Percentiles rank a stretch among this genome's conserved stretches.
phyloP scores from a whole-genome alignment of 371 early-diverging fungal genomes.

The Actinomucor elegans region DNA sequence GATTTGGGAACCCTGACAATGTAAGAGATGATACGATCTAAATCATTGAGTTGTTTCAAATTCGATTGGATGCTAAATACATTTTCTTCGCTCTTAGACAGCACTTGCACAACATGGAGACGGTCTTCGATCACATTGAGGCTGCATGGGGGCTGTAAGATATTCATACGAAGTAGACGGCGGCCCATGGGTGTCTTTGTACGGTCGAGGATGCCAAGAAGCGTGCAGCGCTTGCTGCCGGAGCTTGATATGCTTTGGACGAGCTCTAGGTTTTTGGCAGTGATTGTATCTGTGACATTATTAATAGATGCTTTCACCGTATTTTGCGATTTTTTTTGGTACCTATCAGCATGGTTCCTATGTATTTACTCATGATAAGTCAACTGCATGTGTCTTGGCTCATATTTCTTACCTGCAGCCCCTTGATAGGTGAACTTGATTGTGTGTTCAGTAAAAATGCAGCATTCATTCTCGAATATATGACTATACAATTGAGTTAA shows the following conservation, averaged over 20 bases:
- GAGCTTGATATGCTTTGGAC: slow-evolving; percentile 43
- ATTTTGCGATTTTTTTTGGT: no score
- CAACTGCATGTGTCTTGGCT: no score
- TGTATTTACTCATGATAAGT: background rate
- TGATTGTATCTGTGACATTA: slow-evolving; percentile 42
- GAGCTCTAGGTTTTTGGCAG: slow-evolving; percentile 68
- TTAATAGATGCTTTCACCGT: no score
- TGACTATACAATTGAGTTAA: slow-evolving; percentile 36
- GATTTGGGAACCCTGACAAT: slow-evolving; percentile 21
- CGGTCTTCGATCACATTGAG: slow-evolving; percentile 35
- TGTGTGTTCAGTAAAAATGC: slow-evolving; percentile 54
- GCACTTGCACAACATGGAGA: slow-evolving; percentile 56
- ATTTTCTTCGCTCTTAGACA: slow-evolving; percentile 28
- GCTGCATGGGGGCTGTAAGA: slow-evolving; percentile 67
- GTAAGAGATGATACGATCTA: slow-evolving; percentile 30
- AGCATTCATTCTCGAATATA: slow-evolving; percentile 50
- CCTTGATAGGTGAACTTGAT: slow-evolving; percentile 66
- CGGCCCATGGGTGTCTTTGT: slow-evolving; percentile 75
- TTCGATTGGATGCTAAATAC: slow-evolving; percentile 41
- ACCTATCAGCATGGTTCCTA: slow-evolving; percentile 66
- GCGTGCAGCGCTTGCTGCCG: slow-evolving; percentile 34
- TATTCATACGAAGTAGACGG: slow-evolving; percentile 69
- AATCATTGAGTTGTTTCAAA: slow-evolving; percentile 23
- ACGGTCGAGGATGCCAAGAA: slow-evolving; percentile 58
- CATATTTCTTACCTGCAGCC: slow-evolving; percentile 40